Evolutionary conservation across 371 early-diverging fungal genomes (phyloP), one percentile per base, ranked within the genome.

Genomic region (Nematocida sp.): DNA sequence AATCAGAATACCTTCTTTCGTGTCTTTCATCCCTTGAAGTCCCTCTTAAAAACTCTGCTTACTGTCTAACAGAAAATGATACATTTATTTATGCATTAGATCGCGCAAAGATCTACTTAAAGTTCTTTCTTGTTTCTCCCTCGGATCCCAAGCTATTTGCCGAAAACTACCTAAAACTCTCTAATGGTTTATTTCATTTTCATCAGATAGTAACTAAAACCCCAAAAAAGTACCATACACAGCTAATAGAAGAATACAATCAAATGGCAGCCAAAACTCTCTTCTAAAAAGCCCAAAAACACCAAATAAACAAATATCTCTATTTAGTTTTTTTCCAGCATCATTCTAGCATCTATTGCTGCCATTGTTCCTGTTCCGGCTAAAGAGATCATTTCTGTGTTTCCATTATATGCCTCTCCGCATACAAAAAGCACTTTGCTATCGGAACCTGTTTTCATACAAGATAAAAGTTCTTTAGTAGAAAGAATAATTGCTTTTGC

Each of bases 341-440:
- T 9, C 11, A 57, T 20, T 30, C 75, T 13, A 25, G 75, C 75
- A 49, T 71, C 54, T 18, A 71, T 71, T 20, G 75, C 75, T 5
- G 75, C 75, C 63, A 71, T 71, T 36, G 45, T 25, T 1, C 75
- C 75, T n/a, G 75, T 71, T 9, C 75, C 75, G 40, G 75, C 75
- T 23, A 61, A 47, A n/a, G 75, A 35, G 25, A 71, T 42, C 39
- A 50, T 33, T 33, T 71, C 75, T 54, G 35, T 60, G 18, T 28
- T 4, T 18, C 54, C 38, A 36, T 61, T 63, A 7, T 57, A 26
- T 23, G 57, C 26, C 5, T 49, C 48, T 11, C 75, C 75, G 35
- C 75, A 71, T 20, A 26, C 28, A 61, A 71, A 71, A 13, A 71
- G 9, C 16, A 57, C 9, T 3, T 42, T 33, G 11, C 32, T 45